Percentiles rank a stretch among this genome's conserved stretches.
Conservation (phyloP, 2,329 filamentous ascomycete species). For the Pseudogymnoascus sp. region DNA sequence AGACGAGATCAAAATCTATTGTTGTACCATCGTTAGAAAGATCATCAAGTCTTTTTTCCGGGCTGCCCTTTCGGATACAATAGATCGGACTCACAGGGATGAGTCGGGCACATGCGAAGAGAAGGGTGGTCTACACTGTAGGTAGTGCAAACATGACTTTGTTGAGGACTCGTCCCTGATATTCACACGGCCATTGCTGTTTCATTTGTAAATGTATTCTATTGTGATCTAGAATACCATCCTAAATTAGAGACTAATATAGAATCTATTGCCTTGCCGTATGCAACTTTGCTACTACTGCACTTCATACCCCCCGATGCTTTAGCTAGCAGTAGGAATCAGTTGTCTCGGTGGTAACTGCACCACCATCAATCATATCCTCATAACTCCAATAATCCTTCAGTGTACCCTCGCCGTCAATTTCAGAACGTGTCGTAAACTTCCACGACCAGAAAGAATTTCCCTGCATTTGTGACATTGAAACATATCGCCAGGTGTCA, state of each 20-base stretch:
- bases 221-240: neutral
- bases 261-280: neutral
- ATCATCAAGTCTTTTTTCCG: too few relatives aligned
- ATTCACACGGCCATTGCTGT: neutral
- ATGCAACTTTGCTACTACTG: neutral
- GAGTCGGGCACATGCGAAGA: too few relatives aligned
- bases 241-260: neutral
- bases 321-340: neutral
- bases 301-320: neutral
- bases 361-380: neutral
- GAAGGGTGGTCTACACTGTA: neutral
- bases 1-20: too few relatives aligned
- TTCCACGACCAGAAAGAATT: constrained; percentile 26
- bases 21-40: too few relatives aligned
- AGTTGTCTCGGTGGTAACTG: neutral
- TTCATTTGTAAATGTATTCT: neutral
- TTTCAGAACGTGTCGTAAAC: constrained; percentile 11
- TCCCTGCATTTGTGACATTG: constrained; percentile 28
- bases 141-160: neutral
- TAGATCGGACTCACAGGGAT: too few relatives aligned
- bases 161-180: too few relatives aligned
- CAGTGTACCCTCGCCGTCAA: constrained; percentile 14
- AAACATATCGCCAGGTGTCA: constrained; percentile 30
- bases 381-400: constrained; percentile 14
- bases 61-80: too few relatives aligned